These are phyloP conservation scores for Aspergillus viridinutans DNA, from an alignment of 2,329 filamentous ascomycete genomes.

Conservation along the genomic window DNA sequence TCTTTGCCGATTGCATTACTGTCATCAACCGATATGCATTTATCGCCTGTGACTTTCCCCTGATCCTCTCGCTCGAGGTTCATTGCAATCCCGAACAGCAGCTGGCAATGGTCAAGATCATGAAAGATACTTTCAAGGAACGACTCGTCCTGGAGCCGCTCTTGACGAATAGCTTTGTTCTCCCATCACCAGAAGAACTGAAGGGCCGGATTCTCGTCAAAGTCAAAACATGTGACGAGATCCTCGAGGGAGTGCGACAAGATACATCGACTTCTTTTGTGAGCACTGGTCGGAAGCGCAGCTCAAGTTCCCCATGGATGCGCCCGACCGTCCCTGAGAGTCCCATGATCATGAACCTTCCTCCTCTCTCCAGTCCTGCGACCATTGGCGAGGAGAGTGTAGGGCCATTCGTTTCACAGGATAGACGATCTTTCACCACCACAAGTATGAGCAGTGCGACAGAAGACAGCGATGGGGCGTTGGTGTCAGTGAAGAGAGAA, in stretches of 20 bases:
- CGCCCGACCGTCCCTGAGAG: conserved; percentile 61
- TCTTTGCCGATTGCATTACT: conserved; percentile 86
- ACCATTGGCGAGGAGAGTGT: conserved; percentile 48
- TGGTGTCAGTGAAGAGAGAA: conserved; percentile 49
- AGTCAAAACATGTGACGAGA: conserved; percentile 73
- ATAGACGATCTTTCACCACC: conserved; percentile 50
- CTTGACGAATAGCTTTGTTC: conserved; percentile 60
- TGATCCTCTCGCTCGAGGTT: conserved; percentile 93
- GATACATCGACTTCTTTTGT: conserved; percentile 39
- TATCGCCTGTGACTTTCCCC: conserved; percentile 74
- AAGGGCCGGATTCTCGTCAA: conserved; percentile 85
- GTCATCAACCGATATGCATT: conserved; percentile 96
- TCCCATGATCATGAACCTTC: conserved; percentile 45
- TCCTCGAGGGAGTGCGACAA: conserved; percentile 43
- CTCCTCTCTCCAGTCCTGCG: conserved; percentile 50
- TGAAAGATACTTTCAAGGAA: conserved; percentile 78
- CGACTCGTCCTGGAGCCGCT: conserved; percentile 73
- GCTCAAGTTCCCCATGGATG: conserved; percentile 72
- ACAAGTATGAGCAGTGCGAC: conserved; percentile 57
- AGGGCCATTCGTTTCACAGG: conserved; percentile 46
- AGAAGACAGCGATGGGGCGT: conserved; percentile 70
- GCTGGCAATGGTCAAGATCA: conserved; percentile 80
- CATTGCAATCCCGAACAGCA: conserved; percentile 86
- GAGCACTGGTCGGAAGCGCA: conserved; percentile 51
- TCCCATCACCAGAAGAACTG: conserved; percentile 83